Evolutionary conservation across 768 basidiomycete species (phyloP), one percentile per base, ranked within the genome.

Genomic region (Pleurotus djamor): DNA sequence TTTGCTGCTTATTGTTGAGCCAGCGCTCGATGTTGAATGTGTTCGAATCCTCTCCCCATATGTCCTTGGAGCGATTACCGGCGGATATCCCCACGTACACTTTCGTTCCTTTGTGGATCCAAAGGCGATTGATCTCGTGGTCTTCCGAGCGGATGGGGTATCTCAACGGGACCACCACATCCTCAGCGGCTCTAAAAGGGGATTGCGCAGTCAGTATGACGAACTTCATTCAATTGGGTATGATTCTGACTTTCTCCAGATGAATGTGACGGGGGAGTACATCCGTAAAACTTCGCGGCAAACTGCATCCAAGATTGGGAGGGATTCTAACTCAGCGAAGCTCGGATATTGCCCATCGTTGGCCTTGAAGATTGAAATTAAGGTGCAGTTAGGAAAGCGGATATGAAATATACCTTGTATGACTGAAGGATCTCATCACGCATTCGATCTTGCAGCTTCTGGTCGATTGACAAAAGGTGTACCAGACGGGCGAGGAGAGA

Each of bases 1-100:
- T 1, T 38, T 28, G 16, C 44, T 66, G 68, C 17, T 69, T 61
- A 36, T 59, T 66, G 1, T 66, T 66, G 3, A 82, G 65, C 82
- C 83, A 84, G 16, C 82, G 66, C 59, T 82, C 80, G 0, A 81
- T 81, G 50, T 78, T 81, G 73, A 79, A 82, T 59, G 80, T 76
- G 12, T 69, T 41, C 2, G 77, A 76, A 60, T 83, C 81, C 2
- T 73, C 70, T 8, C 81, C 82, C 81, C 80, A 84, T 14, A 82
- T 61, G 10, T 71, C 70, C 14, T 68, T 70, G 47, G 73, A 73
- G 0, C 71, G 66, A 59, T 82, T 82, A 2, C 72, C 62, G 32
- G 63, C 60, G 17, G 49, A 50, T 12, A 50, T 9, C 10, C 49
- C 69, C 56, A 72, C 48, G 66, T 71, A 58, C 60, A 79, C 52